These are phyloP conservation scores for Gautieria morchelliformis DNA, from an alignment of 768 basidiomycete genomes.

Conservation along the genomic window DNA sequence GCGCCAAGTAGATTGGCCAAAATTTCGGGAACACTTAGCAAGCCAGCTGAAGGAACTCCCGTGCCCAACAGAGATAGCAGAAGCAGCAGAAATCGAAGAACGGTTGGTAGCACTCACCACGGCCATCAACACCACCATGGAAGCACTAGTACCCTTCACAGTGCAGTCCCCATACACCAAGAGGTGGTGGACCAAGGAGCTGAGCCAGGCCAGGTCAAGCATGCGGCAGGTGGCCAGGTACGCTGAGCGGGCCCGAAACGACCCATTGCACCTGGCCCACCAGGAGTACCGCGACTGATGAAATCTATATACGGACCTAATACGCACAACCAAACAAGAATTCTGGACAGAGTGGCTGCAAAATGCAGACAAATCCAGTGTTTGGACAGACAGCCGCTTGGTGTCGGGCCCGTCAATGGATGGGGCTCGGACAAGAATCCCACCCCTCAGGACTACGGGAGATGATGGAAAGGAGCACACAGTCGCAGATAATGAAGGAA, in stretches of 20 bases:
- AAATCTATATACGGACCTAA: background rate
- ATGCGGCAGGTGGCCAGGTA: constrained; percentile 13
- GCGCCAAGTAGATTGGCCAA: no score
- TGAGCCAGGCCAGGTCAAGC: no score
- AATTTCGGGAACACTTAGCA: constrained; percentile 21
- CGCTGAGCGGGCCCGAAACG: constrained; percentile 4
- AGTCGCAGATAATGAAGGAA: constrained; percentile 18
- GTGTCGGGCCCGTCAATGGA: background rate
- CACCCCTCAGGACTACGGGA: no score
- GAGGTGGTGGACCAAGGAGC: constrained; percentile 26
- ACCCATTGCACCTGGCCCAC: background rate
- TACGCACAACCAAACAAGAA: background rate
- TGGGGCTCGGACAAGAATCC: no score
- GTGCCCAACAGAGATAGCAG: constrained; percentile 5
- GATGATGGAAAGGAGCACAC: background rate
- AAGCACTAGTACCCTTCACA: constrained; percentile 13
- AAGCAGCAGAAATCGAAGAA: constrained; percentile 10
- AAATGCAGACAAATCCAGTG: background rate
- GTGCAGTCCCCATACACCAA: constrained; percentile 18
- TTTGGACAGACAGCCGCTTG: background rate
- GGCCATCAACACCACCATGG: constrained; percentile 14
- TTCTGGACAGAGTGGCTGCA: background rate
- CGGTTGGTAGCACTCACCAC: background rate
- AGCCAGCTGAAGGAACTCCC: constrained; percentile 22
- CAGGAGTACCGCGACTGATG: background rate